Conservation (phyloP, 441 rosid species). For the Oxalis stricta region DNA sequence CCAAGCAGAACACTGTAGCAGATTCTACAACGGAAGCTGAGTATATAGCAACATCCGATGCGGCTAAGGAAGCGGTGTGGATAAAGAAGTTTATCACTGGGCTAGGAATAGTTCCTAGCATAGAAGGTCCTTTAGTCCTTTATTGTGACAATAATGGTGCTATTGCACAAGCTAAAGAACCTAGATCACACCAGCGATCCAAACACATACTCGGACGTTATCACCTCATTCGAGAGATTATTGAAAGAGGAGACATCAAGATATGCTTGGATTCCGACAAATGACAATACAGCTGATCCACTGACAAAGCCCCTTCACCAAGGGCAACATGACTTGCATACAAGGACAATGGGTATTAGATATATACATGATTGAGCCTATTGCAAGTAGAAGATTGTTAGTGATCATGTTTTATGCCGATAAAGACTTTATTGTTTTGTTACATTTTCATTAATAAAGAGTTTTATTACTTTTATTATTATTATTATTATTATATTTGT, state of each 20-base stretch:
- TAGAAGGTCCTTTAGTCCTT: not conserved
- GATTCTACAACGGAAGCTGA: conserved; percentile 2
- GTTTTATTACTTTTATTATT: too few relatives aligned
- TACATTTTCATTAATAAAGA: too few relatives aligned
- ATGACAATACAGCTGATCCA: not conserved
- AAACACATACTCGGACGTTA: not conserved
- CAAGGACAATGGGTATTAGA: too few relatives aligned
- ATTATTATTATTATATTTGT: too few relatives aligned
- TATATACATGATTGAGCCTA: too few relatives aligned
- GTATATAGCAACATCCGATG: conserved; percentile 2
- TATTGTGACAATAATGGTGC: not conserved
- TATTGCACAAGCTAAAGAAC: not conserved
- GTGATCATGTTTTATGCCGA: too few relatives aligned
- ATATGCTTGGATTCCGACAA: not conserved
- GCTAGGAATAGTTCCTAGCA: not conserved
- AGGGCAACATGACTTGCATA: too few relatives aligned
- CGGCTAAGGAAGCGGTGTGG: conserved; percentile 1
- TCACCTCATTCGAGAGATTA: conserved; percentile 3
- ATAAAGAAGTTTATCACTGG: not conserved
- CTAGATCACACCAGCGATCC: not conserved
- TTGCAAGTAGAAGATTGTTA: too few relatives aligned
- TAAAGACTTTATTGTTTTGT: too few relatives aligned
- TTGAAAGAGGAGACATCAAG: not conserved
- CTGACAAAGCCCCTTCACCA: not conserved
- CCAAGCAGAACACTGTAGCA: not conserved